Evolutionary conservation across 208 protist species (phyloP).

Genomic region (Wallacemonas sp.): DNA sequence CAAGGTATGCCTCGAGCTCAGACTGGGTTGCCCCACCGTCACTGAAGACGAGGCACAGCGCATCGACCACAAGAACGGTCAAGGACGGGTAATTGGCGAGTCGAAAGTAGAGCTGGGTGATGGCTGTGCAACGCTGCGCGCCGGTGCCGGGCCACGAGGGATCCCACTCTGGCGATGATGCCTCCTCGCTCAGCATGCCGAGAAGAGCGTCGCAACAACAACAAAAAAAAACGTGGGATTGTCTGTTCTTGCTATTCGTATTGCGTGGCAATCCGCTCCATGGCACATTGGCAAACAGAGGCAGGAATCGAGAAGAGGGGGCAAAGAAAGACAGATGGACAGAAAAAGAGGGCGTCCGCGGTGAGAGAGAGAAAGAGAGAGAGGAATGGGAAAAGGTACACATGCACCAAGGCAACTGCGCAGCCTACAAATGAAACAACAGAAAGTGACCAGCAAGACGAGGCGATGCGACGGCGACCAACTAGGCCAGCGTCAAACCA

Average conservation of each 20-base stretch:
- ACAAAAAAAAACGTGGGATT: no score
- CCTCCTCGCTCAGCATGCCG: neutral
- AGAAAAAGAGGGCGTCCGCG: neutral
- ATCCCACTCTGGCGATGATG: conserved; percentile 57
- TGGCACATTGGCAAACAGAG: no score
- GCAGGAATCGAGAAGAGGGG: no score
- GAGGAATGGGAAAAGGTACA: neutral
- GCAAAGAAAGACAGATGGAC: no score
- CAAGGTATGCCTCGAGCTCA: conserved; percentile 74
- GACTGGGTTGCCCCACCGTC: conserved; percentile 58
- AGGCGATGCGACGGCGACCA: no score
- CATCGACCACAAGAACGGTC: conserved; percentile 70
- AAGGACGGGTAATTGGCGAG: conserved; percentile 59
- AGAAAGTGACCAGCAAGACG: no score
- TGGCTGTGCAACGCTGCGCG: conserved; percentile 58
- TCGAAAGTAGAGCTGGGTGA: conserved; percentile 84
- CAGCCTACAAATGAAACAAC: no score
- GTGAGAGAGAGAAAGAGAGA: neutral
- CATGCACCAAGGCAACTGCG: no score
- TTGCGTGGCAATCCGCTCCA: no score
- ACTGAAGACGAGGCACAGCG: conserved; percentile 74
- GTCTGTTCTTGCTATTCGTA: no score
- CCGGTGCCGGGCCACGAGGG: conserved; percentile 71
- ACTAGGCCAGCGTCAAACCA: no score
- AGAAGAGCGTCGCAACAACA: neutral